These are phyloP conservation scores for Penicillium frequentans DNA, from an alignment of 2,329 filamentous ascomycete species.

Conservation along the genomic window DNA sequence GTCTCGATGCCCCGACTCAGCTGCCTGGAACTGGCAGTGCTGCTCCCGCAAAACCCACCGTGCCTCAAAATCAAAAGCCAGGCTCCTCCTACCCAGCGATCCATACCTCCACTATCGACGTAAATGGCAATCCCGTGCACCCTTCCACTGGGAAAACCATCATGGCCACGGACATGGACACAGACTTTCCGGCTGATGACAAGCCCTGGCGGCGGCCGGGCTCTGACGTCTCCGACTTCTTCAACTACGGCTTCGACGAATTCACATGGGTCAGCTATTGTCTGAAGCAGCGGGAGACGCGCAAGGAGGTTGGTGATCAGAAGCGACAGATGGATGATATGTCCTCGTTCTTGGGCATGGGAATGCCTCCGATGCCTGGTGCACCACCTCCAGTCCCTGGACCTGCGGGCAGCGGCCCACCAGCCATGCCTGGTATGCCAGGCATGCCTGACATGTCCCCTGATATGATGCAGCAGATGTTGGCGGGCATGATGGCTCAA, in stretches of 20 bases:
- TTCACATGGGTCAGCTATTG: conserved; percentile 97
- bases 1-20: conserved; percentile 33
- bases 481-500: conserved; percentile 55
- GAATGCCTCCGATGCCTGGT: conserved; percentile 48
- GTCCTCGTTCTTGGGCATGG: conserved; percentile 59
- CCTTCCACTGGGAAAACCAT: conserved; percentile 75
- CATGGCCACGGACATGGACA: conserved; percentile 74
- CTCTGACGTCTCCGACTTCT: conserved; percentile 93
- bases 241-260: conserved; percentile 98
- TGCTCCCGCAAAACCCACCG: conserved; percentile 32
- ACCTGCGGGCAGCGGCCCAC: conserved; percentile 28
- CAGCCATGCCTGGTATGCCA: conserved; percentile 36
- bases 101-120: conserved; percentile 77
- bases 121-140: conserved; percentile 79
- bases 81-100: conserved; percentile 67
- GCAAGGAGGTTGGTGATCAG: conserved; percentile 75
- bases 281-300: conserved; percentile 77
- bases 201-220: conserved; percentile 96
- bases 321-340: conserved; percentile 68
- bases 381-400: conserved; percentile 26
- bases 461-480: conserved; percentile 62
- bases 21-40: conserved; percentile 27
- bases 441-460: conserved; percentile 54
- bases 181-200: conserved; percentile 70
- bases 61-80: conserved; percentile 53